A percentile compares a stretch with the other conserved stretches of the same genome.
Evolutionary conservation across 768 basidiomycete species (phyloP).

Genomic region (Leucocoprinus sp.): DNA sequence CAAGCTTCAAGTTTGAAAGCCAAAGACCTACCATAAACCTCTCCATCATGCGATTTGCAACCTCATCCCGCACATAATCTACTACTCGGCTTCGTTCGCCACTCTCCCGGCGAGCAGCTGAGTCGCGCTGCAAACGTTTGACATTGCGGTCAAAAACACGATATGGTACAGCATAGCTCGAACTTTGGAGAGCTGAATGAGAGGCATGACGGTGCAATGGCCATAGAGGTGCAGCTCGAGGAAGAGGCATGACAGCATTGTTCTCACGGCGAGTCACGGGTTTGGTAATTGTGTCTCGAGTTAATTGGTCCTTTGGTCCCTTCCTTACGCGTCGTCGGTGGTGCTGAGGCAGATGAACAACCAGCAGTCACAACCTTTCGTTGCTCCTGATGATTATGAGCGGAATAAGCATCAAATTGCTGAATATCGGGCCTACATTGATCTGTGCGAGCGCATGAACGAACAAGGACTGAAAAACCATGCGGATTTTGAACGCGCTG

Average conservation of each 20-base stretch:
- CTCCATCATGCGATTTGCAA: constrained; percentile 87
- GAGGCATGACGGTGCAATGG: constrained; percentile 38
- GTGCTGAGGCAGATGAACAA: constrained; percentile 2
- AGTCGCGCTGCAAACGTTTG: constrained; percentile 73
- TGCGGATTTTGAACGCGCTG: constrained; percentile 13
- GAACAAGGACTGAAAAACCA: constrained; percentile 30
- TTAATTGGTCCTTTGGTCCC: background rate
- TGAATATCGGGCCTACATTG: constrained; percentile 20
- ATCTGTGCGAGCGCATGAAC: constrained; percentile 29
- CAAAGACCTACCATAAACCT: constrained; percentile 59
- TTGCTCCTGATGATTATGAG: constrained; percentile 12
- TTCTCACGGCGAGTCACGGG: constrained; percentile 6
- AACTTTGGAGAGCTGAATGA: constrained; percentile 31
- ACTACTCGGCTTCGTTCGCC: constrained; percentile 65
- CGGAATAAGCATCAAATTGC: constrained; percentile 9
- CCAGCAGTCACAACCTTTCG: background rate
- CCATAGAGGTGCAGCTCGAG: constrained; percentile 13
- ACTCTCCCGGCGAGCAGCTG: constrained; percentile 50
- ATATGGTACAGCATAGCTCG: constrained; percentile 53
- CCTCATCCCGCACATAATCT: constrained; percentile 88
- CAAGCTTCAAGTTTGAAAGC: background rate
- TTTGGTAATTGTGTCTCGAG: background rate
- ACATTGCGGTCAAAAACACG: constrained; percentile 80
- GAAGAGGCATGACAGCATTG: constrained; percentile 17
- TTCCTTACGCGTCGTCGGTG: background rate